Conservation (phyloP, 73 alveolate genomes). For the Paramecium octaurelia region DNA sequence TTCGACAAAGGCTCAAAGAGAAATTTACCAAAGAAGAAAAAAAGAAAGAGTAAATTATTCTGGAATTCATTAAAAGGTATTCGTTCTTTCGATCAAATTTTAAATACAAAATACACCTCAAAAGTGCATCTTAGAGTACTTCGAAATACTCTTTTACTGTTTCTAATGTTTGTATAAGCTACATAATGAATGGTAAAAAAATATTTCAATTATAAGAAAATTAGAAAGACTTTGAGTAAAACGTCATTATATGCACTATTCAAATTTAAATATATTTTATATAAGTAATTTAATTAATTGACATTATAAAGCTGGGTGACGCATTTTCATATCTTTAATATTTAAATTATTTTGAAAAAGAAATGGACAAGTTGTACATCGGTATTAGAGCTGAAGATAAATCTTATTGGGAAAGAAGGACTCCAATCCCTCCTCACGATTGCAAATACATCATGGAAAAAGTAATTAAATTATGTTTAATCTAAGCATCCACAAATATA, state of each 20-base stretch:
- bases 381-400: slow-evolving; percentile 82
- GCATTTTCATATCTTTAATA: not conserved
- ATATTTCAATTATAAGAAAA: not conserved
- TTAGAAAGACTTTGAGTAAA: not conserved
- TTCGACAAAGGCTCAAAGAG: not conserved
- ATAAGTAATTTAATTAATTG: not conserved
- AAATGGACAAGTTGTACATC: slow-evolving; percentile 46
- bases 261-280: not conserved
- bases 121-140: not conserved
- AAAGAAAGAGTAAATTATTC: not conserved
- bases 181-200: not conserved
- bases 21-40: not conserved
- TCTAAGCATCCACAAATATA: slow-evolving; percentile 58
- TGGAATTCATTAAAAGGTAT: not conserved
- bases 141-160: no score
- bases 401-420: slow-evolving; percentile 87
- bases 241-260: not conserved
- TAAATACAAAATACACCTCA: not conserved
- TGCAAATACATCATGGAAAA: slow-evolving; percentile 44
- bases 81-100: not conserved
- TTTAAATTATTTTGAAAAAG: not conserved
- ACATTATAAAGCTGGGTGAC: not conserved
- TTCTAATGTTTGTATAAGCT: not conserved
- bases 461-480: not conserved
- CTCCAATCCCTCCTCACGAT: slow-evolving; percentile 80